Conservation (phyloP, 371 early-diverging fungal genomes). For the Funneliformis caledonium region DNA sequence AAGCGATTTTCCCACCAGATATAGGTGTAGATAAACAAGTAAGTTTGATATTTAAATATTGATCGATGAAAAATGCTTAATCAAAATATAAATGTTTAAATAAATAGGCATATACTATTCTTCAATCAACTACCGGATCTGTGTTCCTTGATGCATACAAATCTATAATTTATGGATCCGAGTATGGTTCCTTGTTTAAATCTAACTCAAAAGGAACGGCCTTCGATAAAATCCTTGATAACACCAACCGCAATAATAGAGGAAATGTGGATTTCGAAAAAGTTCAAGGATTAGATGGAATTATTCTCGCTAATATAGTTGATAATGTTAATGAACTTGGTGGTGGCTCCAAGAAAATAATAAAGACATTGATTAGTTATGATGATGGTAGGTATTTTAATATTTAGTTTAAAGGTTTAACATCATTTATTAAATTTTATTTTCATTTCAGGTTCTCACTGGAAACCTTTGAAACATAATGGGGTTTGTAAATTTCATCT, state of each 20-base stretch:
- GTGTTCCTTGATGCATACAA: conserved; percentile 79
- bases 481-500: background rate
- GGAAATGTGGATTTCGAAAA: conserved; percentile 92
- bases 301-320: conserved; percentile 88
- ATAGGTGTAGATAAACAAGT: conserved; percentile 46
- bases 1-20: conserved; percentile 81
- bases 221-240: conserved; percentile 72
- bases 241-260: conserved; percentile 75
- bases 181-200: conserved; percentile 84
- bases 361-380: conserved; percentile 80
- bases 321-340: conserved; percentile 68
- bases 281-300: conserved; percentile 82
- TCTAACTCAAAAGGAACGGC: conserved; percentile 82
- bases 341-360: conserved; percentile 63
- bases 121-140: conserved; percentile 75
- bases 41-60: conserved; percentile 40
- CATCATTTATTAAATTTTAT: background rate
- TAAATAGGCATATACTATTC: conserved; percentile 66
- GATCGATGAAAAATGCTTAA: background rate
- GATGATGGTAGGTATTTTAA: conserved; percentile 72
- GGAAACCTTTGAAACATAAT: conserved; percentile 5
- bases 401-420: background rate
- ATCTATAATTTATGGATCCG: conserved; percentile 52
- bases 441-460: conserved; percentile 14
- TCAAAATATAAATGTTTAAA: background rate